Percentiles rank a stretch among this genome's conserved stretches.
Conservation (phyloP, 2,329 filamentous ascomycete genomes). For the Penicillium sp. region DNA sequence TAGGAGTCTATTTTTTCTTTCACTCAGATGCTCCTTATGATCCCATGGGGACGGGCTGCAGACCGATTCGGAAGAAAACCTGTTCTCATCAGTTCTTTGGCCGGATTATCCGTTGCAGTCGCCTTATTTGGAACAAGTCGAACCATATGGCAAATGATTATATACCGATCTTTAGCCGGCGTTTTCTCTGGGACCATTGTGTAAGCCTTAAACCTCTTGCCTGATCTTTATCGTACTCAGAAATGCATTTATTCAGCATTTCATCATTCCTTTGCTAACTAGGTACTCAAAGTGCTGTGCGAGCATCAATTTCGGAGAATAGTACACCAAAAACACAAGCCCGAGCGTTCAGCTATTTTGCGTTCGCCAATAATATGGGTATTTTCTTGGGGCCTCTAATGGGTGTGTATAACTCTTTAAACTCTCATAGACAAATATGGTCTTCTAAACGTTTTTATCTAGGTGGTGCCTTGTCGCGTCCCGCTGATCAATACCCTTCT, state of each 20-base stretch:
- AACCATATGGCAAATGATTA: slow-evolving; percentile 68
- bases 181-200: slow-evolving; percentile 71
- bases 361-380: slow-evolving; percentile 69
- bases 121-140: slow-evolving; percentile 65
- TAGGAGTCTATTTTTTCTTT: slow-evolving; percentile 63
- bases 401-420: slow-evolving; percentile 25
- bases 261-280: not conserved
- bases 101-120: slow-evolving; percentile 59
- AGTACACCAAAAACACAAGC: slow-evolving; percentile 68
- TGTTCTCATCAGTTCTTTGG: slow-evolving; percentile 63
- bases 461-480: slow-evolving; percentile 67
- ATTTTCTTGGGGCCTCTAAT: slow-evolving; percentile 68
- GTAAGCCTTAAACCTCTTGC: slow-evolving; percentile 18
- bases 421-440: not conserved
- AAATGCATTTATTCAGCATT: not conserved
- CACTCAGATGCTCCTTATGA: slow-evolving; percentile 74
- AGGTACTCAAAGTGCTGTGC: slow-evolving; percentile 50
- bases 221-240: not conserved
- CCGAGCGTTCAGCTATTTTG: slow-evolving; percentile 70
- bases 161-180: slow-evolving; percentile 67
- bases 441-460: slow-evolving; percentile 3
- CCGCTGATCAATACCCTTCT: slow-evolving; percentile 59
- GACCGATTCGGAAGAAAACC: slow-evolving; percentile 71
- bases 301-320: slow-evolving; percentile 73
- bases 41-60: slow-evolving; percentile 65